Base-by-base conservation (phyloP, 768 basidiomycete species). In the Termitomyces titanicus region DNA sequence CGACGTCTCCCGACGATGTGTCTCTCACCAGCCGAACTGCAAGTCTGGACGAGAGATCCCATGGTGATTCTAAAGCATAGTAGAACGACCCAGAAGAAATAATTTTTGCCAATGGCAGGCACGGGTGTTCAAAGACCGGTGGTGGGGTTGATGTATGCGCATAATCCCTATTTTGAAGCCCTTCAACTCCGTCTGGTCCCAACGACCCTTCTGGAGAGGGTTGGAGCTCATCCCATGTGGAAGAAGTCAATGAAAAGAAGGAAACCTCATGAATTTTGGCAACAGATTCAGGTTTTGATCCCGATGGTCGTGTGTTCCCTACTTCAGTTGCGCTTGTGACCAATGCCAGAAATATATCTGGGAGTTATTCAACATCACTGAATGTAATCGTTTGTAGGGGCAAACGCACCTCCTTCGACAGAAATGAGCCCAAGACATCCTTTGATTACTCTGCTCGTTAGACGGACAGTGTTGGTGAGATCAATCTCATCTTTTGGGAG, bases 21-120 rank as follows among this genome's bases (percentile, higher is more conserved):
- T 80, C 79, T 67, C 82, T 74, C 55, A 78, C 71, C 47, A 94
- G 69, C 3, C 94, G 82, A 33, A 84, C 80, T 15, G 86, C 75
- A 37, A 98, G 76, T 43, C 95, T 76, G 1, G 92, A 88, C 4
- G 94, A 94, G 29, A 98, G 74, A 69, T 98, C 95, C 92, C 95
- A 98, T 7, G 80, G 76, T 0, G 88, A 81, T 63, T 86, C 85
- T 25, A 86, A 66, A 2, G 97, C 87, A 65, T 91, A 97, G 71
- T 98, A 99, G 73, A 99, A 99, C 1, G 89, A 85, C 5, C 94
- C 94, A 22, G 89, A 89, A 29, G 92, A 89, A 4, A 99, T 74
- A 53, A 98, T 94, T 70, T 96, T 97, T 45, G 84, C 87, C 64
- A 98, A 81, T 0, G 93, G 89, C 57, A 83, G 69, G 68, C 95